Conservation (phyloP, 1,139 yeast species). For the Taiozyma sp. region DNA sequence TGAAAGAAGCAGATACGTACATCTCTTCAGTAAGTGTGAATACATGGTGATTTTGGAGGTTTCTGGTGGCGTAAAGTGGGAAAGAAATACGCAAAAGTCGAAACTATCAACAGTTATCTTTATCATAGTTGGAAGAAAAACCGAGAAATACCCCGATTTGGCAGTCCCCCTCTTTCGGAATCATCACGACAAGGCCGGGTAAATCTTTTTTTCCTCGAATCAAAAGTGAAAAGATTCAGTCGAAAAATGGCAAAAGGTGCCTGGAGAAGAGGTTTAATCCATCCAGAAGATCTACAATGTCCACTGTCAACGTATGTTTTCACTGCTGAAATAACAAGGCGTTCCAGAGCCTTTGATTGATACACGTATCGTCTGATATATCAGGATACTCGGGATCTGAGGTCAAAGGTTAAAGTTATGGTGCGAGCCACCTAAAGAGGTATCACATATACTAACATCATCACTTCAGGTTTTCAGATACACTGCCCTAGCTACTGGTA, state of each 20-base stretch:
- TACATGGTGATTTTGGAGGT: slow-evolving; percentile 8
- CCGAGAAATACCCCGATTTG: neutral
- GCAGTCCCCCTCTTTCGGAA: neutral
- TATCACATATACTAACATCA: neutral
- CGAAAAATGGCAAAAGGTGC: neutral
- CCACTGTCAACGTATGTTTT: slow-evolving; percentile 39
- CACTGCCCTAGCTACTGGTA: slow-evolving; percentile 86
- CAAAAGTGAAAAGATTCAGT: slow-evolving; percentile 2
- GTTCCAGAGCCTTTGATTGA: neutral
- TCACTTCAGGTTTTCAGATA: slow-evolving; percentile 73
- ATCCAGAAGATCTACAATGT: slow-evolving; percentile 26
- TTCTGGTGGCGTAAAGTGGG: neutral
- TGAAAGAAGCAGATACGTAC: slow-evolving; percentile 19
- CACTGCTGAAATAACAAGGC: neutral
- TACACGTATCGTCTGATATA: neutral
- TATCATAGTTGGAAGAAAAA: neutral
- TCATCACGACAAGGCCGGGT: neutral
- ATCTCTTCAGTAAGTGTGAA: slow-evolving; percentile 14
- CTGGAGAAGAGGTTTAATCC: neutral
- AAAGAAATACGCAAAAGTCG: neutral
- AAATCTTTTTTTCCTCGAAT: slow-evolving; percentile 2
- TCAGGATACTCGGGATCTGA: neutral
- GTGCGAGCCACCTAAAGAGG: neutral
- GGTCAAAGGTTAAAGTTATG: neutral
- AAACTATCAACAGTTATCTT: neutral